phyloP scores from a whole-genome alignment of 2,329 filamentous ascomycete species.

The Aspergillus spinulosporus region DNA sequence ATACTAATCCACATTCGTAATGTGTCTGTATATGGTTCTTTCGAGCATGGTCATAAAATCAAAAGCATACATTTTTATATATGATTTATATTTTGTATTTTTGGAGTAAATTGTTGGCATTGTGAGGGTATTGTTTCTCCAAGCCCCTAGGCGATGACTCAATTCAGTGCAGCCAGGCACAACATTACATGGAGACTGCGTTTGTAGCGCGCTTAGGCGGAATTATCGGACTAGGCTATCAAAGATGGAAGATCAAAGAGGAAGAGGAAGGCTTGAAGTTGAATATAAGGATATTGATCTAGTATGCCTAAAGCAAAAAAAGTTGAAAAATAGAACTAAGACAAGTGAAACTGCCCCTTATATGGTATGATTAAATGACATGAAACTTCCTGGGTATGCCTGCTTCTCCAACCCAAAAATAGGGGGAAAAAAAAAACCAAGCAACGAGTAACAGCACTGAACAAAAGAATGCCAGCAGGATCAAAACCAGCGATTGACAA shows the following conservation, averaged over 20 bases:
- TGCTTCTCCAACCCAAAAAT: slow-evolving; percentile 15
- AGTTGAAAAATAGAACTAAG: not conserved
- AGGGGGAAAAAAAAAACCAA: slow-evolving; percentile 1
- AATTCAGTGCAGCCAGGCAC: too few species aligned
- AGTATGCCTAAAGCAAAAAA: not conserved
- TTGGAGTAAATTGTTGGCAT: too few species aligned
- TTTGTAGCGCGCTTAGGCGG: too few species aligned
- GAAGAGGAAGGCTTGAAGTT: not conserved
- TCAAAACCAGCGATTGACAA: too few species aligned
- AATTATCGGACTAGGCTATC: too few species aligned
- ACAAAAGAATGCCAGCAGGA: not conserved
- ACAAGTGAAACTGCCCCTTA: not conserved
- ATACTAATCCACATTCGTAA: not conserved
- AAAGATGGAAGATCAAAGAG: too few species aligned
- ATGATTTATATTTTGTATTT: too few species aligned
- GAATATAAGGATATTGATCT: not conserved
- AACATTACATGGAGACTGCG: too few species aligned
- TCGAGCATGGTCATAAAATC: slow-evolving; percentile 13
- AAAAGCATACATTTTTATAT: slow-evolving; percentile 19
- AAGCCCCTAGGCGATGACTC: too few species aligned
- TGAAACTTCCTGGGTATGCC: slow-evolving; percentile 24
- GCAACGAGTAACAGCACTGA: not conserved
- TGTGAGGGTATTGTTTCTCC: too few species aligned
- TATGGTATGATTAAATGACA: not conserved
- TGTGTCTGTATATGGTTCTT: slow-evolving; percentile 4